Percentiles rank a stretch among this genome's conserved stretches.
phyloP scores from a whole-genome alignment of 495 filamentous ascomycete species.

The Podospora fimiseda region DNA sequence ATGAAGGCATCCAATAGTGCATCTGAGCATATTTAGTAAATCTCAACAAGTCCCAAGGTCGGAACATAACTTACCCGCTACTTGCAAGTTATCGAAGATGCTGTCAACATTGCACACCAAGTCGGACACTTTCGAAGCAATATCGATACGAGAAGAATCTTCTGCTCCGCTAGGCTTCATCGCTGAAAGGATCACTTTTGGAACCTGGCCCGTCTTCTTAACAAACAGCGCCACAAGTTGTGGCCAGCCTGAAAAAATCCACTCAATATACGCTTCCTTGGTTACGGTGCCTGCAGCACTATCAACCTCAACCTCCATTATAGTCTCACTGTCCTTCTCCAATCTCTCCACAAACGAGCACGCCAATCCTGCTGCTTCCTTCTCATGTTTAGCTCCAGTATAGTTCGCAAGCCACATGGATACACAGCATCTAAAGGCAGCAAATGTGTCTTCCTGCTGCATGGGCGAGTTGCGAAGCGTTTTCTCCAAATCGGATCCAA shows the following conservation, averaged over 20 bases:
- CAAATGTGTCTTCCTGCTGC: conserved; percentile 25
- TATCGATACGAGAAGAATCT: conserved; percentile 1
- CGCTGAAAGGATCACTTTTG: conserved; percentile 9
- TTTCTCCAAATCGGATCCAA: conserved; percentile 28
- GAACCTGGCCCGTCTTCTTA: conserved; percentile 10
- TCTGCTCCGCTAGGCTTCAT: not conserved
- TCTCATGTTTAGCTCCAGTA: conserved; percentile 28
- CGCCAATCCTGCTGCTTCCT: conserved; percentile 25
- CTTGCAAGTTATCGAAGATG: conserved; percentile 12
- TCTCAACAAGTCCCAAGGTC: not conserved
- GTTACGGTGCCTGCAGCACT: conserved; percentile 16
- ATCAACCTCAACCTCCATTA: conserved; percentile 7
- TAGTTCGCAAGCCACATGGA: conserved; percentile 33
- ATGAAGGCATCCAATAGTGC: conserved; percentile 15
- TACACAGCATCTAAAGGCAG: conserved; percentile 38
- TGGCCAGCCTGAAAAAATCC: conserved; percentile 19
- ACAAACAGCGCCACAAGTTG: conserved; percentile 17
- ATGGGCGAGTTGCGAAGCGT: conserved; percentile 28
- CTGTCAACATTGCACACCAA: conserved; percentile 20
- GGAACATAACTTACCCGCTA: conserved; percentile 12
- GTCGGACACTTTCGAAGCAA: not conserved
- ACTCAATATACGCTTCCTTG: conserved; percentile 15
- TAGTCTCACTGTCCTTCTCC: conserved; percentile 6
- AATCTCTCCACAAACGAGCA: conserved; percentile 32
- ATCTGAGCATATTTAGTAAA: conserved; percentile 1